Evolutionary conservation across 2,329 filamentous ascomycete genomes (phyloP).

Genomic region (Trichoderma brevicompactum): DNA sequence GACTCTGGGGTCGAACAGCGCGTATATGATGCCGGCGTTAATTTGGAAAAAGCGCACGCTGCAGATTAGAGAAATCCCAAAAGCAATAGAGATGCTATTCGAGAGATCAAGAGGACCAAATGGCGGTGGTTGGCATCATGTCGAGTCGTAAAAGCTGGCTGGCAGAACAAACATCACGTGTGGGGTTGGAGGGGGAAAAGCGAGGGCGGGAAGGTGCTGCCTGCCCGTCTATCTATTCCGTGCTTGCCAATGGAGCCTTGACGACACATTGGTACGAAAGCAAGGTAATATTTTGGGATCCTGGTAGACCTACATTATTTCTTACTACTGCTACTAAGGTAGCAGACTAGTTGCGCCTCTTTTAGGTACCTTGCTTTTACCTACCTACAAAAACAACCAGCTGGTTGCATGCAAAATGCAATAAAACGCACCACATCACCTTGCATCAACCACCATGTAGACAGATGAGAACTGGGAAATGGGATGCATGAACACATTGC

Average conservation of each 20-base stretch:
- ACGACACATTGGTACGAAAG: too few relatives aligned
- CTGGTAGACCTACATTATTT: too few relatives aligned
- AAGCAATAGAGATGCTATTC: not conserved
- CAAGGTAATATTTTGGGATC: not conserved
- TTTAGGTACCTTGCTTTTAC: not conserved
- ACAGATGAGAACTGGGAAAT: not conserved
- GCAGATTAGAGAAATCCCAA: not conserved
- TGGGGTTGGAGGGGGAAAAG: constrained; percentile 24
- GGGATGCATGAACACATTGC: constrained; percentile 21
- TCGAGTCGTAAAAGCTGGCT: constrained; percentile 2
- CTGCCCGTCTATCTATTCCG: constrained; percentile 15
- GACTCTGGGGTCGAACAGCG: not conserved
- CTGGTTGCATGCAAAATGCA: not conserved
- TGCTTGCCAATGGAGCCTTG: constrained; percentile 19
- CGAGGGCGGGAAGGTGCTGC: constrained; percentile 17
- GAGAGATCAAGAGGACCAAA: constrained; percentile 3
- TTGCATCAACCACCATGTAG: constrained; percentile 5
- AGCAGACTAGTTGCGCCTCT: too few relatives aligned
- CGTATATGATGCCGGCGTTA: not conserved
- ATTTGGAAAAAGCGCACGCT: not conserved
- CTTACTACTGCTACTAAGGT: too few relatives aligned
- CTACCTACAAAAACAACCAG: too few relatives aligned
- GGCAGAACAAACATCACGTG: constrained; percentile 25
- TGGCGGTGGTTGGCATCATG: constrained; percentile 25
- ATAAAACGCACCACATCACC: constrained; percentile 21